Evolutionary conservation across 1,284 basidiomycete species (phyloP).

Genomic region (Hortiboletus rubellus): DNA sequence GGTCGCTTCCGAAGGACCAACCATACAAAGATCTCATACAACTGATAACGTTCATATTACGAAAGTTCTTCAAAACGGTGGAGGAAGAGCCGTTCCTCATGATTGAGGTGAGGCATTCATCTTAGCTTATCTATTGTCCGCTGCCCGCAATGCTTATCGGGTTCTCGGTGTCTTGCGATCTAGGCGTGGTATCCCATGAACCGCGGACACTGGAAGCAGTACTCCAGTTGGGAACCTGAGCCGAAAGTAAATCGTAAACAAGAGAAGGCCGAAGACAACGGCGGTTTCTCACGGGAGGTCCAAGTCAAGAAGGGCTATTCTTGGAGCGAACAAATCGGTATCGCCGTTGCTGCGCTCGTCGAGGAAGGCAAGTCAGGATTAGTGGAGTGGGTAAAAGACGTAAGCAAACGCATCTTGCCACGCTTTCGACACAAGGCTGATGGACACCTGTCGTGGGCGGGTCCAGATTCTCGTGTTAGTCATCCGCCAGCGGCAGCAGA

Average conservation of each 20-base stretch:
- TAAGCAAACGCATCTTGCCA: constrained; percentile 40
- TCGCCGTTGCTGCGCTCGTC: constrained; percentile 74
- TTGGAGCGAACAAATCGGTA: constrained; percentile 89
- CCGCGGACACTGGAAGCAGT: constrained; percentile 81
- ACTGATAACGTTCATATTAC: constrained; percentile 81
- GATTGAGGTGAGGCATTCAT: constrained; percentile 60
- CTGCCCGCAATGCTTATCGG: constrained; percentile 19
- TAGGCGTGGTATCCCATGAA: constrained; percentile 90
- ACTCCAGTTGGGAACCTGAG: constrained; percentile 79
- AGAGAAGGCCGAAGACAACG: constrained; percentile 46
- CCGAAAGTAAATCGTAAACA: constrained; percentile 46
- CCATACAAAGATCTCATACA: constrained; percentile 81
- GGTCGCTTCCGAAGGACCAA: constrained; percentile 72
- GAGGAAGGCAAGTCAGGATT: constrained; percentile 64
- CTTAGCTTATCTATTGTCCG: constrained; percentile 26
- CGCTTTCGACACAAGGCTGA: constrained; percentile 26
- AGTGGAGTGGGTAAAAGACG: constrained; percentile 80
- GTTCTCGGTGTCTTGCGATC: not conserved
- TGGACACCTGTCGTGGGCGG: constrained; percentile 2
- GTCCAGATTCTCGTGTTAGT: constrained; percentile 67
- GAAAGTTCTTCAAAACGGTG: constrained; percentile 89
- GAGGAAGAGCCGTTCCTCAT: constrained; percentile 80
- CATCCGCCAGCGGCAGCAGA: constrained; percentile 63
- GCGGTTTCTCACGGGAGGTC: constrained; percentile 61
- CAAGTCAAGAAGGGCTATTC: constrained; percentile 84